Conservation (phyloP, 148 eudicot genomes). For the Spergularia bocconei region DNA sequence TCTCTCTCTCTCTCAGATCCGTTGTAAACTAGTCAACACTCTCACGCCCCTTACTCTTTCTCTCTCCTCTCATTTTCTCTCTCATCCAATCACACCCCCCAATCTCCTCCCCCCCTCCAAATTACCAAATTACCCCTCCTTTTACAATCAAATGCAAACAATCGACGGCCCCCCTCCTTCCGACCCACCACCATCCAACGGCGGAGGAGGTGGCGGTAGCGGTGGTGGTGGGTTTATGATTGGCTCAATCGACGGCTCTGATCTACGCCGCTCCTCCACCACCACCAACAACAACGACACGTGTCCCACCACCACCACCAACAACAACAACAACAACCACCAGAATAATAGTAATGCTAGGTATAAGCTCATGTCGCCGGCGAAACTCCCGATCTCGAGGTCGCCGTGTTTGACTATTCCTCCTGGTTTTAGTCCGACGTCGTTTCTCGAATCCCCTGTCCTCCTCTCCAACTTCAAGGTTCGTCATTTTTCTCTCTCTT, state of each 20-base stretch:
- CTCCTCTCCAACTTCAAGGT: constrained; percentile 92
- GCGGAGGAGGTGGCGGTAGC: neutral
- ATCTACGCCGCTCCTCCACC: constrained; percentile 12
- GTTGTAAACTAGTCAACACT: constrained; percentile 32
- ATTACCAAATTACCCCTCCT: constrained; percentile 29
- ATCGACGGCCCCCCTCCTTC: neutral
- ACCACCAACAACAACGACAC: constrained; percentile 16
- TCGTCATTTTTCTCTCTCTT: neutral
- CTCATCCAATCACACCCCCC: neutral
- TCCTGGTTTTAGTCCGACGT: constrained; percentile 84
- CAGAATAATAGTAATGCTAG: constrained; percentile 34
- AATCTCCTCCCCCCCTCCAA: neutral
- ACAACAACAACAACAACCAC: neutral
- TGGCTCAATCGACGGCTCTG: constrained; percentile 13
- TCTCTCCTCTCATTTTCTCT: neutral
- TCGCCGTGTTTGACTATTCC: constrained; percentile 70
- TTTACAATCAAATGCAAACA: constrained; percentile 12
- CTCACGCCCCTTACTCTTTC: constrained; percentile 28
- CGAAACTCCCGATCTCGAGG: constrained; percentile 82
- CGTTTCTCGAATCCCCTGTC: constrained; percentile 95
- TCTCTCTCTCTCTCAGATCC: constrained; percentile 19
- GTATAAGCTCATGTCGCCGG: constrained; percentile 91
- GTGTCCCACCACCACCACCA: constrained; percentile 5
- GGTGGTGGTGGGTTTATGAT: neutral
- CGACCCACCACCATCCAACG: constrained; percentile 2